Evolutionary conservation across 208 protist species (phyloP), one percentile per base, ranked within the genome.

Genomic region (Leptomonas seymouri): DNA sequence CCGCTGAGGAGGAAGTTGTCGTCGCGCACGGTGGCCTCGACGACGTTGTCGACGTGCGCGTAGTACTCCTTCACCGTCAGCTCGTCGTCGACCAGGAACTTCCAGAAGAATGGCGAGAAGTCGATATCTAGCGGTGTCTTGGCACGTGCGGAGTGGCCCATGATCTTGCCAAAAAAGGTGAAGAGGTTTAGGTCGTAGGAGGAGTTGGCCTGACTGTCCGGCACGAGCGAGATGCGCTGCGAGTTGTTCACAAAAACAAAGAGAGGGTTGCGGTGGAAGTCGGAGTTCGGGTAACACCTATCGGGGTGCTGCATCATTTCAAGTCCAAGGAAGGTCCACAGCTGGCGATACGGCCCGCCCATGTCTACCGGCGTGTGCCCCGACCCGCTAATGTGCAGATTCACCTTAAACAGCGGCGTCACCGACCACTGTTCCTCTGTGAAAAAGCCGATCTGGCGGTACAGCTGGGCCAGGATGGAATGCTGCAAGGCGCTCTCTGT

Each of bases 61-160:
- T 95, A 97, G 80, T 93, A 97, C 76, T 97, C 93, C 25, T 81
- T 73, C 28, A 95, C 74, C 45, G 80, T 87, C 15, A 97, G 74
- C 39, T 64, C 76, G 72, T 97, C 90, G 42, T 94, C 93, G 3
- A 94, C 89, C n/a, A 97, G 71, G 56, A 90, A 97, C 71, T 95
- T 95, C 93, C 93, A 97, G 49, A 97, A 65, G 75, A 94, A 97
- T 7, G 90, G 93, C 34, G 90, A 95, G 70, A 97, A 87, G 73
- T 97, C 93, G 59, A 97, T 84, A 56, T 88, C 84, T 27, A 95
- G 75, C 36, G 93, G 88, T 12, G 73, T 82, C 70, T 82, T 80
- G 45, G 93, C 84, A 6, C 82, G 76, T 18, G 84, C 87, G 0
- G 77, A 74, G 76, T 97, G 81, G 18, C 90, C 93, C 89, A 97